Percentiles rank a stretch among this genome's conserved stretches.
phyloP scores from a whole-genome alignment of 2,329 filamentous ascomycete genomes.

The Rachicladosporium sp. region DNA sequence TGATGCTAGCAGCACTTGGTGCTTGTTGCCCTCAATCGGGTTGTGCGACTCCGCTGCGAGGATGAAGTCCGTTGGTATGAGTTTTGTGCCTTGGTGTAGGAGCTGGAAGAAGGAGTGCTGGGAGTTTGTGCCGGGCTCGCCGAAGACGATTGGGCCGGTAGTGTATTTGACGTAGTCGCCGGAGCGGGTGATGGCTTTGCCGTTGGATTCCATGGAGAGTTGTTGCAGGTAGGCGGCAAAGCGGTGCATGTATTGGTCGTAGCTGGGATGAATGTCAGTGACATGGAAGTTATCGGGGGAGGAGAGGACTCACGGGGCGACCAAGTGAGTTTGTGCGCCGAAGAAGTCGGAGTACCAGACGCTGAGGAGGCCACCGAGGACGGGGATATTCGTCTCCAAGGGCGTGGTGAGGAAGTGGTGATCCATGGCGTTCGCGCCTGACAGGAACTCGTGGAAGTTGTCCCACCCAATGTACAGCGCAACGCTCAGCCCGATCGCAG shows the following conservation, averaged over 20 bases:
- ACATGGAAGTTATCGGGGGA: too few species aligned
- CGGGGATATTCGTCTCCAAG: slow-evolving; percentile 86
- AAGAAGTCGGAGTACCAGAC: slow-evolving; percentile 99
- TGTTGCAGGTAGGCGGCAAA: slow-evolving; percentile 99
- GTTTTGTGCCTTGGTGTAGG: slow-evolving; percentile 96
- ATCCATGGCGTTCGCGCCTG: slow-evolving; percentile 94
- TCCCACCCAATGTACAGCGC: slow-evolving; percentile 91
- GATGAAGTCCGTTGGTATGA: slow-evolving; percentile 97
- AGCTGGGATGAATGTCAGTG: slow-evolving; percentile 39
- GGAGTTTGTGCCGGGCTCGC: slow-evolving; percentile 95
- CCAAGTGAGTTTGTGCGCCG: slow-evolving; percentile 91
- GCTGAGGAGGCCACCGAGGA: slow-evolving; percentile 80
- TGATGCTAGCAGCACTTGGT: slow-evolving; percentile 91
- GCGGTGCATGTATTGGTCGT: slow-evolving; percentile 97
- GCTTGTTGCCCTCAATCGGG: slow-evolving; percentile 78
- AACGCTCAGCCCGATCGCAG: slow-evolving; percentile 90
- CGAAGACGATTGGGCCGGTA: slow-evolving; percentile 89
- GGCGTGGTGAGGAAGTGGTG: slow-evolving; percentile 91
- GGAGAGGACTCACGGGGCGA: slow-evolving; percentile 61
- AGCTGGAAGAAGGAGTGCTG: slow-evolving; percentile 99
- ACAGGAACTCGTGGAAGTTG: slow-evolving; percentile 94
- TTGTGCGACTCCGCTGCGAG: slow-evolving; percentile 94
- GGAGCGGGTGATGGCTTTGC: slow-evolving; percentile 86
- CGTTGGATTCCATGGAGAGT: slow-evolving; percentile 98
- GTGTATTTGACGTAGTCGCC: slow-evolving; percentile 91